Conservation (phyloP, 2,329 filamentous ascomycete species). For the Ilyonectria mors-panacis region DNA sequence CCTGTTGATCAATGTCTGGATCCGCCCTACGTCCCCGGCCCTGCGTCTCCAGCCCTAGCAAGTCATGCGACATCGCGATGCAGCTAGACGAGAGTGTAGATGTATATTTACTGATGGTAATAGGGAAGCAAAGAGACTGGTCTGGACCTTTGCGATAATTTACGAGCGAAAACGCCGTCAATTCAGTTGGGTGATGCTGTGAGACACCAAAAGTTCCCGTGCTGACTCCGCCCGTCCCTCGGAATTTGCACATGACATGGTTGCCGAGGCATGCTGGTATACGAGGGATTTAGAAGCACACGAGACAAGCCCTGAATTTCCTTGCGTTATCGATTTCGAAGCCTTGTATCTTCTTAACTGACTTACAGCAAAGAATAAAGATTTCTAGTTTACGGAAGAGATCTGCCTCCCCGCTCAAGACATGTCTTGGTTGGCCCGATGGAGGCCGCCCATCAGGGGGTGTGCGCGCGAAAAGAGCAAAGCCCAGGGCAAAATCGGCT, state of each 20-base stretch:
- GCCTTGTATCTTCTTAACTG: not conserved
- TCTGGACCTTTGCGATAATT: not conserved
- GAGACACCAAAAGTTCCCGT: not conserved
- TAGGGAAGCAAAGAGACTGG: not conserved
- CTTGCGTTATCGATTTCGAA: not conserved
- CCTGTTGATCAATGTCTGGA: not conserved
- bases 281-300: not conserved
- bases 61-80: not conserved
- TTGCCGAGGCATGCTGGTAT: not conserved
- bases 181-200: not conserved
- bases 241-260: not conserved
- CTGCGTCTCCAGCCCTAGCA: not conserved
- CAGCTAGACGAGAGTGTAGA: not conserved
- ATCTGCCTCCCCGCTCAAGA: not conserved
- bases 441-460: not conserved
- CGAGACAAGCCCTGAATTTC: not conserved
- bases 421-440: not conserved
- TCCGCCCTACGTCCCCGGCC: not conserved
- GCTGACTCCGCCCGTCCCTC: not conserved
- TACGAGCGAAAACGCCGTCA: not conserved
- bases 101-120: not conserved
- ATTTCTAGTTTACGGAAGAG: not conserved
- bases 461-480: not conserved
- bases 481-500: not conserved
- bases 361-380: not conserved